Evolutionary conservation across 495 filamentous ascomycete species (phyloP).

Genomic region (Penicillium malachiteum): DNA sequence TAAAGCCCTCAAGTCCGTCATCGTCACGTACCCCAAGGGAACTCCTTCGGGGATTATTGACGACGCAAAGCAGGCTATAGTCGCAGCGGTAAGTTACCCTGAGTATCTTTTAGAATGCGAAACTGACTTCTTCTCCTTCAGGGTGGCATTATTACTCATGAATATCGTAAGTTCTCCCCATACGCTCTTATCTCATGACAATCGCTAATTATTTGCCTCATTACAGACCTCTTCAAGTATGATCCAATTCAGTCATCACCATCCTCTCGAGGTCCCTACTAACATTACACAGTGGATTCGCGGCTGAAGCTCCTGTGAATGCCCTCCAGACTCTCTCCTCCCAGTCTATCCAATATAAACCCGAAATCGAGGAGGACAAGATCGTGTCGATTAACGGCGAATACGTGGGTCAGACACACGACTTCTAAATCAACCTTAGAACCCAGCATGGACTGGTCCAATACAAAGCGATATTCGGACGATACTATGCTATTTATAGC

Average conservation of each 20-base stretch:
- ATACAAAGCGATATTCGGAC: too few species aligned
- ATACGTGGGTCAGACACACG: slow-evolving; percentile 10
- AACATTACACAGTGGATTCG: slow-evolving; percentile 62
- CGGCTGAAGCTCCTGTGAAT: slow-evolving; percentile 66
- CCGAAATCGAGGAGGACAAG: slow-evolving; percentile 75
- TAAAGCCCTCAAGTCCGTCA: slow-evolving; percentile 65
- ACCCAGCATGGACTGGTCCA: too few species aligned
- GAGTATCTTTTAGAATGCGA: too few species aligned
- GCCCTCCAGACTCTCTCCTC: slow-evolving; percentile 68
- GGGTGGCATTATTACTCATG: slow-evolving; percentile 49
- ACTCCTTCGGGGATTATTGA: slow-evolving; percentile 69
- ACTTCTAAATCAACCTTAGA: background rate
- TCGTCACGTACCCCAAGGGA: slow-evolving; percentile 72
- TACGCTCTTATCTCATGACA: background rate
- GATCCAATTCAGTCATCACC: background rate
- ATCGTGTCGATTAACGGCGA: slow-evolving; percentile 48
- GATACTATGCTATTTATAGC: background rate
- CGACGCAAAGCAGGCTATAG: slow-evolving; percentile 68
- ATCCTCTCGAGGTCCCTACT: slow-evolving; percentile 9
- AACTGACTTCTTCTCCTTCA: slow-evolving; percentile 1
- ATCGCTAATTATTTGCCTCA: slow-evolving; percentile 12
- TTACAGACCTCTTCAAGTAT: slow-evolving; percentile 53
- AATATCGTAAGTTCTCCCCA: slow-evolving; percentile 46
- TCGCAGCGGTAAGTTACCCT: slow-evolving; percentile 55
- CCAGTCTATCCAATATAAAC: slow-evolving; percentile 60